These are phyloP conservation scores for Syzygium aromaticum DNA, from an alignment of 345 rosid genomes.

Conservation along the genomic window DNA sequence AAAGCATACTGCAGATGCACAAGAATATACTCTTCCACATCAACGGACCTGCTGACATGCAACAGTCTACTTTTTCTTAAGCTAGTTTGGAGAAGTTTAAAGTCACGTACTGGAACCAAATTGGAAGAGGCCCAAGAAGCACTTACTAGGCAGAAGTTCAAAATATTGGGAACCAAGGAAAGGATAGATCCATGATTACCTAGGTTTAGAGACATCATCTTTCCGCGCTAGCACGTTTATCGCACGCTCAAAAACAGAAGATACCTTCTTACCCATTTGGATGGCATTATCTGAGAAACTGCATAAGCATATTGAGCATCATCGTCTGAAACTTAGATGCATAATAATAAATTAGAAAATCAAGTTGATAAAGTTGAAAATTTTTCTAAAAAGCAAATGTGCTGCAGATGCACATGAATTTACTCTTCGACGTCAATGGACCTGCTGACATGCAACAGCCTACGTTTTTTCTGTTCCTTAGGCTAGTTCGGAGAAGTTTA, in stretches of 20 bases:
- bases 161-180: neutral
- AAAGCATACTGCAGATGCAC: too few relatives aligned
- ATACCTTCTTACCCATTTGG: slow-evolving; percentile 86
- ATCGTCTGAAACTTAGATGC: neutral
- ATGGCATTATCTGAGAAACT: slow-evolving; percentile 92
- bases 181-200: slow-evolving; percentile 17
- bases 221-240: slow-evolving; percentile 64
- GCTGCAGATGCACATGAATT: neutral
- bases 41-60: neutral
- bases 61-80: neutral
- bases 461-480: neutral
- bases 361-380: neutral
- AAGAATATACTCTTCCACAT: neutral
- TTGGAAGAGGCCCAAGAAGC: neutral
- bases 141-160: neutral
- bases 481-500: neutral
- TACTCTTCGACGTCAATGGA: neutral
- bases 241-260: slow-evolving; percentile 75
- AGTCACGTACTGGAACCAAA: neutral
- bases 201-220: slow-evolving; percentile 53
- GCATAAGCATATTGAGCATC: slow-evolving; percentile 13
- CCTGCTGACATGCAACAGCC: neutral
- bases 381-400: neutral
- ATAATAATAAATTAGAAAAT: neutral
- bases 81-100: neutral